phyloP scores from a whole-genome alignment of 2,329 filamentous ascomycete genomes.

The Sporothrix phasma region DNA sequence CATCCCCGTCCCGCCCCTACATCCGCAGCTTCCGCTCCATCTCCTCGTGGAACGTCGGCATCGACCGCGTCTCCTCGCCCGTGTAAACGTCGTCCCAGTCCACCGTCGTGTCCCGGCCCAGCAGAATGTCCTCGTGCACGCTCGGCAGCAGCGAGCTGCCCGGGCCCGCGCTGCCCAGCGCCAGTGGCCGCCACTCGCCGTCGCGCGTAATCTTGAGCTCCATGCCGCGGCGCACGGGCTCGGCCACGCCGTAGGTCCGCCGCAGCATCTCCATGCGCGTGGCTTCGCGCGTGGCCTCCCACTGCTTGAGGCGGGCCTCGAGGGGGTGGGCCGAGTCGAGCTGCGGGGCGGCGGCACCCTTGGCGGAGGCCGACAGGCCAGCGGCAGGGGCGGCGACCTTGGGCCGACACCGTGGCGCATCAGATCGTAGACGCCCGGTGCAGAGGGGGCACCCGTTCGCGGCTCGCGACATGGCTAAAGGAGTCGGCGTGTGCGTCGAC shows the following conservation, averaged over 20 bases:
- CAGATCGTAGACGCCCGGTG: slow-evolving; percentile 86
- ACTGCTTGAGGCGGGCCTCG: slow-evolving; percentile 77
- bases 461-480: slow-evolving; percentile 48
- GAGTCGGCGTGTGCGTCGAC: slow-evolving; percentile 53
- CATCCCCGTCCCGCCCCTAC: slow-evolving; percentile 28
- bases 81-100: slow-evolving; percentile 91
- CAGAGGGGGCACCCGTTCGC: slow-evolving; percentile 71
- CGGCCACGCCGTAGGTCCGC: slow-evolving; percentile 80
- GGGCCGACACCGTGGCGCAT: slow-evolving; percentile 74
- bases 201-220: slow-evolving; percentile 80
- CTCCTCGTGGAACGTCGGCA: slow-evolving; percentile 75
- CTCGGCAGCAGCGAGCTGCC: slow-evolving; percentile 34
- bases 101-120: slow-evolving; percentile 65
- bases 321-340: slow-evolving; percentile 76
- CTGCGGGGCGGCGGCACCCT: slow-evolving; percentile 30
- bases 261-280: slow-evolving; percentile 84
- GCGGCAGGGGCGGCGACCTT: slow-evolving; percentile 37
- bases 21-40: slow-evolving; percentile 90
- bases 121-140: slow-evolving; percentile 83
- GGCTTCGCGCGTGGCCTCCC: slow-evolving; percentile 79
- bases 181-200: slow-evolving; percentile 69
- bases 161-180: slow-evolving; percentile 48
- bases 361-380: slow-evolving; percentile 38
- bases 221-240: slow-evolving; percentile 89
- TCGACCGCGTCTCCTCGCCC: slow-evolving; percentile 62